Conservation (phyloP, 306 rosid genomes). For the Fragaria iinumae region DNA sequence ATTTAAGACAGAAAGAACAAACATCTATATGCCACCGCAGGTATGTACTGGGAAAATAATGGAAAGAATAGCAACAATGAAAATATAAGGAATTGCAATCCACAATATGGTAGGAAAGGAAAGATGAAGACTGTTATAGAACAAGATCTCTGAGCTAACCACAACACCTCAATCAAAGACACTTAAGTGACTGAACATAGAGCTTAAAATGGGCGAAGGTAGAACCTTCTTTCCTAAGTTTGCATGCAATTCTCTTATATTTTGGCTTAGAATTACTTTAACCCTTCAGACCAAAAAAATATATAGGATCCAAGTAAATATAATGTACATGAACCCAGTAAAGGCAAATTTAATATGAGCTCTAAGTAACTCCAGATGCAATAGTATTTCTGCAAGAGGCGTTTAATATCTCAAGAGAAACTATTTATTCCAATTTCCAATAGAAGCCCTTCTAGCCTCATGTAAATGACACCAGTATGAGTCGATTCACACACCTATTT, state of each 20-base stretch:
- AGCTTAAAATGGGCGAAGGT: neutral
- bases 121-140: neutral
- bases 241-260: neutral
- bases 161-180: neutral
- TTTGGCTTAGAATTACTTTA: neutral
- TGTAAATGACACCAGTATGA: neutral
- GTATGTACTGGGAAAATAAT: neutral
- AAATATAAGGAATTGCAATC: neutral
- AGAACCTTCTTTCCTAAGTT: neutral
- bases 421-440: neutral
- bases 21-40: neutral
- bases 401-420: neutral
- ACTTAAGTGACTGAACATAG: neutral
- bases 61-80: neutral
- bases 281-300: neutral
- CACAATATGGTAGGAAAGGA: neutral
- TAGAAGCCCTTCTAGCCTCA: neutral
- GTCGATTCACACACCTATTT: conserved; percentile 31
- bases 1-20: neutral
- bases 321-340: neutral
- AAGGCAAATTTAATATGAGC: neutral
- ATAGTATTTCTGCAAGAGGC: neutral
- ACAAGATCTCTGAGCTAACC: neutral
- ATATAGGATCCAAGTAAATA: too few relatives aligned
- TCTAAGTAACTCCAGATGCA: neutral